A percentile compares a stretch with the other conserved stretches of the same genome.
phyloP scores from a whole-genome alignment of 805 yeast species.

The Torulaspora delbrueckii region DNA sequence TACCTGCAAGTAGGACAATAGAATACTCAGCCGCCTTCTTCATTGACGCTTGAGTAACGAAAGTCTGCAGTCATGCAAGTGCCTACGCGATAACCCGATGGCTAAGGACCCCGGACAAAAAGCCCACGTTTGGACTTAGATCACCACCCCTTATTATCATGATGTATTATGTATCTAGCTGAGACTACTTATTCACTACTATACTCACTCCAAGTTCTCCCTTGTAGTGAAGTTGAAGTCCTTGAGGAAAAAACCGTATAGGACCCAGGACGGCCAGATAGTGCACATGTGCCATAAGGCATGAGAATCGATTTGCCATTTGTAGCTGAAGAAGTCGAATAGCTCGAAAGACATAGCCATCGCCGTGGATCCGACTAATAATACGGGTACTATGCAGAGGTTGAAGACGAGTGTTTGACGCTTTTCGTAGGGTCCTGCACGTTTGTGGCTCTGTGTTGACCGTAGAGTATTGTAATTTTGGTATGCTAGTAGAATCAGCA shows the following conservation, averaged over 20 bases:
- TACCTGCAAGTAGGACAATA: no score
- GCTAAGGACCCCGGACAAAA: no score
- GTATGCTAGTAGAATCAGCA: constrained; percentile 31
- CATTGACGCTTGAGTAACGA: no score
- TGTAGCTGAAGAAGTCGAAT: constrained; percentile 78
- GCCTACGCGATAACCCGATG: no score
- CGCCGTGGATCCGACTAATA: constrained; percentile 48
- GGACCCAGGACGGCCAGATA: constrained; percentile 67
- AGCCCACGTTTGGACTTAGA: no score
- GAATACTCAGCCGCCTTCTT: no score
- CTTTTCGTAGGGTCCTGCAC: constrained; percentile 4
- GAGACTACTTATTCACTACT: neutral
- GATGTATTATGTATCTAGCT: neutral
- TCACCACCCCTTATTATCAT: no score
- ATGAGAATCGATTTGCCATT: constrained; percentile 79
- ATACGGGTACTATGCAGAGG: constrained; percentile 44
- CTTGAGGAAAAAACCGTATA: constrained; percentile 58
- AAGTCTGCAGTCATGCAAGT: no score
- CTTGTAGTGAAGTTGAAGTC: constrained; percentile 35
- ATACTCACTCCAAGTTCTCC: constrained; percentile 7
- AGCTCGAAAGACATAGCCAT: constrained; percentile 85
- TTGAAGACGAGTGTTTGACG: constrained; percentile 13
- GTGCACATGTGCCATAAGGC: constrained; percentile 92
- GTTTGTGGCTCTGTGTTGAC: constrained; percentile 8
- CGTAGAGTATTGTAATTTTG: constrained; percentile 30